A percentile compares a stretch with the other conserved stretches of the same genome.
These are phyloP conservation scores for Parachlorella kessleri DNA, from an alignment of 139 green algal species.

Conservation along the genomic window DNA sequence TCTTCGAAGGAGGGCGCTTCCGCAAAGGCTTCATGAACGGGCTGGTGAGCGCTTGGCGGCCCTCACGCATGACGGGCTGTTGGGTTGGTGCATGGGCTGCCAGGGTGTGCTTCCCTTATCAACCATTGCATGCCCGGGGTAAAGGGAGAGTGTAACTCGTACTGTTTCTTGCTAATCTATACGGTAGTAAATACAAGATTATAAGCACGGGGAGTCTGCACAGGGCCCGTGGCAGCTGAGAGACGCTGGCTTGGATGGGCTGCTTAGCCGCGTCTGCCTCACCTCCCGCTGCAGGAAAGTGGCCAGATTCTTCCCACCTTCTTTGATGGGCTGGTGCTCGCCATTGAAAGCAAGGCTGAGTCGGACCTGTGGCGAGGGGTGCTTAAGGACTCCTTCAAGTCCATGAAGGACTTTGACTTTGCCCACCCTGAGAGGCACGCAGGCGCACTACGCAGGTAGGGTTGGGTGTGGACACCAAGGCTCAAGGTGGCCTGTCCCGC, in stretches of 20 bases:
- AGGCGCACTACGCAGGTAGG: constrained; percentile 10
- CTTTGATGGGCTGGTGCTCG: constrained; percentile 4
- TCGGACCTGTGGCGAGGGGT: constrained; percentile 24
- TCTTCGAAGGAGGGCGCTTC: constrained; percentile 22
- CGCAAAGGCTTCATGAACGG: constrained; percentile 15
- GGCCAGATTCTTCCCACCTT: constrained; percentile 14
- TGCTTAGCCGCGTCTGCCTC: not conserved
- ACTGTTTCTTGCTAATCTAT: not conserved
- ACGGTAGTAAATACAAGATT: not conserved
- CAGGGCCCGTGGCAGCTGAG: not conserved
- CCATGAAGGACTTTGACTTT: constrained; percentile 10
- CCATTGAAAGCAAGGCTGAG: not conserved
- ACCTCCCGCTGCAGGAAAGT: constrained; percentile 3
- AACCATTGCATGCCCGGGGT: not conserved
- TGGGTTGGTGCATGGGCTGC: not conserved
- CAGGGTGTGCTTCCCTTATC: too few relatives aligned
- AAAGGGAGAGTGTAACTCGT: not conserved
- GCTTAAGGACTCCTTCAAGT: constrained; percentile 20
- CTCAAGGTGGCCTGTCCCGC: too few relatives aligned
- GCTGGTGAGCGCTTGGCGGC: constrained; percentile 1
- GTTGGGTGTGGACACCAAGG: too few relatives aligned
- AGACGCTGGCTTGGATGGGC: not conserved
- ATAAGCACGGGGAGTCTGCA: not conserved
- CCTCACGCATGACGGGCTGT: not conserved
- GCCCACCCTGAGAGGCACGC: not conserved